Percentiles rank a stretch among this genome's conserved stretches.
Evolutionary conservation across 2,329 filamentous ascomycete species (phyloP).

Genomic region (Botryotinia calthae): DNA sequence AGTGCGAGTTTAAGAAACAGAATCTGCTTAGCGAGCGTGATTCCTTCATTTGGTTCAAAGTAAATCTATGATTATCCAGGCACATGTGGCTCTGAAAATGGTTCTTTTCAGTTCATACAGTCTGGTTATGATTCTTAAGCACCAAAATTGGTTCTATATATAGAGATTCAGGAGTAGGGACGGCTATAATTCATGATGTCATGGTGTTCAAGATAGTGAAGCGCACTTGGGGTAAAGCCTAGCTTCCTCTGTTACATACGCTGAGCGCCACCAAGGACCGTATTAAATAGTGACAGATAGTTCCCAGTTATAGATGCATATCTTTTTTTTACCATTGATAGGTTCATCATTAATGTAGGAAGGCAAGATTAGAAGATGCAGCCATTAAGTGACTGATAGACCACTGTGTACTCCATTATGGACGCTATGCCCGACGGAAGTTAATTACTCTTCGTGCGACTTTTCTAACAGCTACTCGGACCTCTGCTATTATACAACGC

Average conservation of each 20-base stretch:
- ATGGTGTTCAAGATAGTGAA: background rate
- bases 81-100: background rate
- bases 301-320: too few relatives aligned
- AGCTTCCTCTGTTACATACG: background rate
- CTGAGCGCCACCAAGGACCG: background rate
- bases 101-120: background rate
- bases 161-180: background rate
- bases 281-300: background rate
- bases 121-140: background rate
- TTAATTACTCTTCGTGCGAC: too few relatives aligned
- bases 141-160: background rate
- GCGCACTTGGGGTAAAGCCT: too few relatives aligned
- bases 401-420: rapidly evolving
- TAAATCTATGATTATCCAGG: background rate
- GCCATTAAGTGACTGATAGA: too few relatives aligned
- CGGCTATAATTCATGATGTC: background rate
- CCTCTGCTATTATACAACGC: too few relatives aligned
- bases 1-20: background rate
- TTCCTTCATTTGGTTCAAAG: background rate
- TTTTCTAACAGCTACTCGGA: too few relatives aligned
- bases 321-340: too few relatives aligned
- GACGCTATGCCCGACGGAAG: rapidly evolving
- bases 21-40: background rate
- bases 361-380: too few relatives aligned
- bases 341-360: too few relatives aligned